Evolutionary conservation across 2,329 filamentous ascomycete genomes (phyloP).

Genomic region (Aspergillus fumigatiaffinis): DNA sequence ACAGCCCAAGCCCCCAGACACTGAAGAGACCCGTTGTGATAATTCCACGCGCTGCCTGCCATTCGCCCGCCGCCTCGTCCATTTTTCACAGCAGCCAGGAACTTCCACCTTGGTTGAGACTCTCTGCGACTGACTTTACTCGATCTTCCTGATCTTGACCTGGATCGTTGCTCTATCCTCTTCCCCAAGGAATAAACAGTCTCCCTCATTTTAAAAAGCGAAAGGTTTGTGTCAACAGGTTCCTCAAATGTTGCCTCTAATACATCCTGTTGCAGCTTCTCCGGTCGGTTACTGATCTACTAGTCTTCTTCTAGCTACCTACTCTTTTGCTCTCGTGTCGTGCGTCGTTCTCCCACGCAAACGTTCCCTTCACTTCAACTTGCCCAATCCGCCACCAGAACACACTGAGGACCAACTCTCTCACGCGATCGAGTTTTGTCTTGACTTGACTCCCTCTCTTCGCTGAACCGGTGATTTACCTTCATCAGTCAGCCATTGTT

Average conservation of each 20-base stretch:
- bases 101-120: conserved; percentile 9
- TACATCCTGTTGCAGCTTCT: neutral
- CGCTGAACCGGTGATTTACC: conserved; percentile 18
- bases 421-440: conserved; percentile 21
- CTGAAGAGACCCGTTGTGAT: neutral
- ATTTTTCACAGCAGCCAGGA: conserved; percentile 25
- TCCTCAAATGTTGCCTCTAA: neutral
- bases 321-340: conserved; percentile 13
- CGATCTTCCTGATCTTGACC: conserved; percentile 24
- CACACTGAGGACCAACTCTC: conserved; percentile 1
- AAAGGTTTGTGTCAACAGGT: neutral
- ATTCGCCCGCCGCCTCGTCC: conserved; percentile 15
- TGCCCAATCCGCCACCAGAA: conserved; percentile 17
- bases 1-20: neutral
- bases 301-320: conserved; percentile 7
- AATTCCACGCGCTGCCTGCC: conserved; percentile 29
- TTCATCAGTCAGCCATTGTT: conserved; percentile 18
- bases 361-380: conserved; percentile 15
- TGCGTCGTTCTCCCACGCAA: conserved; percentile 16
- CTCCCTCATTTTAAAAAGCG: neutral
- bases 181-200: neutral
- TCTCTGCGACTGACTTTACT: conserved; percentile 12
- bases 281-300: neutral
- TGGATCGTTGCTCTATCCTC: conserved; percentile 21
- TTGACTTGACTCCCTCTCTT: conserved; percentile 19